These are phyloP conservation scores for Zygosaccharomyces pseudobailii DNA, from an alignment of 1,139 yeast genomes.

Conservation along the genomic window DNA sequence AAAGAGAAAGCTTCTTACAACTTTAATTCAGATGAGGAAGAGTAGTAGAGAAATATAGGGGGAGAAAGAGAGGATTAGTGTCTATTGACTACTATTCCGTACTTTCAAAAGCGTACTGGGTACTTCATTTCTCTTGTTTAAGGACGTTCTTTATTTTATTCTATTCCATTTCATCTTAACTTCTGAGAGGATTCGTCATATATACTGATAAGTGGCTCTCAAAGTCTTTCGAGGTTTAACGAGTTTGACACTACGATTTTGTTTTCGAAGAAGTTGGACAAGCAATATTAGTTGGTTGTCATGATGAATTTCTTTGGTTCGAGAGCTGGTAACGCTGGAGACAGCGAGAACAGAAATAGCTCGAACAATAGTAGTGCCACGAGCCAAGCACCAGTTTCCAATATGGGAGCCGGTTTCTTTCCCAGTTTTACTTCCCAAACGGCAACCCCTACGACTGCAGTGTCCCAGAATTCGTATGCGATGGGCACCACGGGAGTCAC, in stretches of 20 bases:
- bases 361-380: constrained; percentile 8
- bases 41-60: background rate
- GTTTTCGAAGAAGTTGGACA: background rate
- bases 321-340: constrained; percentile 6
- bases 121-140: background rate
- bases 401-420: constrained; percentile 22
- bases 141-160: background rate
- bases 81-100: background rate
- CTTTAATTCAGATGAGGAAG: background rate
- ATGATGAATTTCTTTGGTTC: constrained; percentile 31
- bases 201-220: background rate
- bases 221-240: background rate
- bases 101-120: background rate
- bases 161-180: background rate
- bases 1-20: background rate
- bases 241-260: background rate
- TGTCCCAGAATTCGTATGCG: constrained; percentile 56
- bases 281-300: background rate
- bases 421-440: constrained; percentile 32
- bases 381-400: background rate
- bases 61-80: background rate
- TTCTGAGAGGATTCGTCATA: background rate
- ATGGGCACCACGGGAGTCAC: constrained; percentile 63
- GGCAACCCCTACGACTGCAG: constrained; percentile 59
- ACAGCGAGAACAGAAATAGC: constrained; percentile 1